A percentile compares a stretch with the other conserved stretches of the same genome.
phyloP scores from a whole-genome alignment of 1,284 basidiomycete genomes.

The Leccinum fallax region DNA sequence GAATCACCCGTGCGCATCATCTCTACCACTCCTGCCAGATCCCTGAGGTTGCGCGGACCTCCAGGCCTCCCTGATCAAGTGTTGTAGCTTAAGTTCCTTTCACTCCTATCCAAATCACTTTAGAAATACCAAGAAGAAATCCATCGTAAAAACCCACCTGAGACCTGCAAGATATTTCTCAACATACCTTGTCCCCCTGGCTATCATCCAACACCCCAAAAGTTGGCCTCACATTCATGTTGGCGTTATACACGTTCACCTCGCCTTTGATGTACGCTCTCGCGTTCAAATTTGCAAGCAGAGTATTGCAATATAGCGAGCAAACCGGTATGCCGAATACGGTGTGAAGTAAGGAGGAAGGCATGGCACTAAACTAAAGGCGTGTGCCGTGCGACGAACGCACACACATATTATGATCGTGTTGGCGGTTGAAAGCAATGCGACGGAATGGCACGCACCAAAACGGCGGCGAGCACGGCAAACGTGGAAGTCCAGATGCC shows the following conservation, averaged over 20 bases:
- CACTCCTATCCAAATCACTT: not conserved
- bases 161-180: not conserved
- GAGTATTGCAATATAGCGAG: not conserved
- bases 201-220: not conserved
- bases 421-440: not conserved
- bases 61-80: not conserved
- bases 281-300: not conserved
- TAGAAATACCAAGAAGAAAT: not conserved
- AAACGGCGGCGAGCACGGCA: conserved; percentile 8
- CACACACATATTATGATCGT: not conserved
- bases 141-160: not conserved
- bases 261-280: not conserved
- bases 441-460: conserved; percentile 11
- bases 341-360: not conserved
- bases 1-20: not conserved
- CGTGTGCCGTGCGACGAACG: not conserved
- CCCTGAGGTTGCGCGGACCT: not conserved
- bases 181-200: not conserved
- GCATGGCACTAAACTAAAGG: conserved; percentile 1
- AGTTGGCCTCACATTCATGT: not conserved
- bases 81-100: not conserved
- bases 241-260: too few relatives aligned
- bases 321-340: not conserved
- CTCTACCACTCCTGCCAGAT: not conserved
- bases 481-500: conserved; percentile 21